A percentile compares a stretch with the other conserved stretches of the same genome.
Evolutionary conservation across 768 basidiomycete species (phyloP).

Genomic region (Leccinum olivaceopallidum): DNA sequence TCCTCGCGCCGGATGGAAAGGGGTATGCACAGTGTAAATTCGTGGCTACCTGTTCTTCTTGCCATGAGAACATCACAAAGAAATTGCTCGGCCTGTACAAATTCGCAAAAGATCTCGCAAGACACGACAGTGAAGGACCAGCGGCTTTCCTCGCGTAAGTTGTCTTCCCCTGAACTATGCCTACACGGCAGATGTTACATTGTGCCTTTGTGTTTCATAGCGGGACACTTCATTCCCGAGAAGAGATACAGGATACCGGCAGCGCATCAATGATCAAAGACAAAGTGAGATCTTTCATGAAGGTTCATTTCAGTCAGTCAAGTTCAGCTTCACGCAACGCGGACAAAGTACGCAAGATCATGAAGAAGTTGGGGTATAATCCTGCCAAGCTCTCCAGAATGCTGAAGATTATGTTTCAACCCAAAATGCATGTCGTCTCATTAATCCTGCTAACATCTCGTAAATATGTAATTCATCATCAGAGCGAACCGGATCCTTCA

Average conservation of each 20-base stretch:
- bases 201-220: slow-evolving; percentile 15
- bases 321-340: not conserved
- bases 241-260: slow-evolving; percentile 11
- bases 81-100: slow-evolving; percentile 41
- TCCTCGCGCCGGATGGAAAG: slow-evolving; percentile 36
- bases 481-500: slow-evolving; percentile 39
- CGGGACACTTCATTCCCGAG: slow-evolving; percentile 35
- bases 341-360: not conserved
- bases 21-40: slow-evolving; percentile 53
- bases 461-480: slow-evolving; percentile 12
- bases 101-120: slow-evolving; percentile 37
- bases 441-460: not conserved
- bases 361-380: slow-evolving; percentile 13
- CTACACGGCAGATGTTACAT: not conserved
- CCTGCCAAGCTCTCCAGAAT: slow-evolving; percentile 5
- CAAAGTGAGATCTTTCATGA: not conserved
- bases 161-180: not conserved
- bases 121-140: slow-evolving; percentile 1
- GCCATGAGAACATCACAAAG: slow-evolving; percentile 39
- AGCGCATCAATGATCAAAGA: slow-evolving; percentile 29
- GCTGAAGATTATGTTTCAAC: slow-evolving; percentile 8
- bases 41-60: slow-evolving; percentile 34
- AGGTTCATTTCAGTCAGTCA: slow-evolving; percentile 1
- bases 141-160: slow-evolving; percentile 34
- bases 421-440: slow-evolving; percentile 21